Evolutionary conservation across 1,284 basidiomycete species (phyloP).

Genomic region (Melampsora larici-populina): DNA sequence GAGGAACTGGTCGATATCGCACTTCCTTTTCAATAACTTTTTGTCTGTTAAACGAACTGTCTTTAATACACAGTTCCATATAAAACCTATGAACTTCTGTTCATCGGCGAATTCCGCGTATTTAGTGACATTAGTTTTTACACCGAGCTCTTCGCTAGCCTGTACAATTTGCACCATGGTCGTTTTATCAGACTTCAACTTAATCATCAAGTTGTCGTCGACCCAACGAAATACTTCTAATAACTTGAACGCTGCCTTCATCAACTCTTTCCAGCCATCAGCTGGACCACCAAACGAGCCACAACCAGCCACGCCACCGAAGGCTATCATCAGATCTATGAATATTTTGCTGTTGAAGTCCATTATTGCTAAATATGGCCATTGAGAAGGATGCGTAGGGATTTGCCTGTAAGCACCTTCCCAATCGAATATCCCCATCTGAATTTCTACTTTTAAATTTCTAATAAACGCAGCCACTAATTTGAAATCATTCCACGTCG

Average conservation of each 20-base stretch:
- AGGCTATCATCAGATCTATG: not conserved
- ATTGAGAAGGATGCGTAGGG: not conserved
- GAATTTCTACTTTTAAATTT: not conserved
- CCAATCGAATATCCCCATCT: conserved; percentile 8
- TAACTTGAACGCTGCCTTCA: not conserved
- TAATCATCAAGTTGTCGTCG: no score
- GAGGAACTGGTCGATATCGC: no score
- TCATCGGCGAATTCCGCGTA: not conserved
- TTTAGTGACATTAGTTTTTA: not conserved
- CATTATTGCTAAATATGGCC: not conserved
- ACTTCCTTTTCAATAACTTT: not conserved
- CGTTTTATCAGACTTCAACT: not conserved
- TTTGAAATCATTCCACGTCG: no score
- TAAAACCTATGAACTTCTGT: not conserved
- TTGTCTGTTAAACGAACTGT: not conserved
- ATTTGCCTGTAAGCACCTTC: not conserved
- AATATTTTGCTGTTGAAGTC: not conserved
- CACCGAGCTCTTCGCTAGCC: not conserved
- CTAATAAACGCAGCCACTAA: not conserved
- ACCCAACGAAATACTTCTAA: no score
- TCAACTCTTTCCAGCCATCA: conserved; percentile 4
- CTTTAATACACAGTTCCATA: no score
- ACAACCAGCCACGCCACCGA: not conserved
- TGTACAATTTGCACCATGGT: not conserved
- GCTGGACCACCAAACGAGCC: conserved; percentile 7